Conservation (phyloP, 257 asterid genomes). For the Forsythia viridissima region DNA sequence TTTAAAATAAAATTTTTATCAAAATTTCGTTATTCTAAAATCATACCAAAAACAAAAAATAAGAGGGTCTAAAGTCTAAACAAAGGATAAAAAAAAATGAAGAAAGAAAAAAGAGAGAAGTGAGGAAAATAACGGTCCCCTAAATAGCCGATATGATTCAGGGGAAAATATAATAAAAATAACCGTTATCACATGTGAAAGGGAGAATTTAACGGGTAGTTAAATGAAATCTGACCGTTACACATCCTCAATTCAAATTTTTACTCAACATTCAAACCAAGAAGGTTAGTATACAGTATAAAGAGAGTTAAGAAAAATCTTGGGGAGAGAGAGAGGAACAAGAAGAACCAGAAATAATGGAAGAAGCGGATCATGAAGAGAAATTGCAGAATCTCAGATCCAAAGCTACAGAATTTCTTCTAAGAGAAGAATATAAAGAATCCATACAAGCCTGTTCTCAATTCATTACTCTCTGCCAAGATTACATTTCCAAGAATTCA, state of each 20-base stretch:
- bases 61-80: not conserved
- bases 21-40: too few species aligned
- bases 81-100: not conserved
- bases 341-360: conserved; percentile 26
- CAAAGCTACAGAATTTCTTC: conserved; percentile 74
- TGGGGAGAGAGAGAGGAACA: conserved; percentile 32
- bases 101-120: not conserved
- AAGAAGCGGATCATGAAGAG: conserved; percentile 40
- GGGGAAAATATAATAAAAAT: not conserved
- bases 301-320: not conserved
- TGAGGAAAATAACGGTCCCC: not conserved
- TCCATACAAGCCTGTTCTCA: conserved; percentile 58
- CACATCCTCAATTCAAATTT: conserved; percentile 32
- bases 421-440: conserved; percentile 67
- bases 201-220: conserved; percentile 3
- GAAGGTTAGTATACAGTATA: not conserved
- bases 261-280: conserved; percentile 1
- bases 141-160: not conserved
- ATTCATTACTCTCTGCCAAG: conserved; percentile 53
- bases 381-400: conserved; percentile 62
- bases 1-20: too few species aligned
- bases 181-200: conserved; percentile 28
- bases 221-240: conserved; percentile 42
- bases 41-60: too few species aligned
- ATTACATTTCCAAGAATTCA: conserved; percentile 30